These are phyloP conservation scores for Ichthyophonus hoferi DNA, from an alignment of 208 protist species.

Conservation along the genomic window DNA sequence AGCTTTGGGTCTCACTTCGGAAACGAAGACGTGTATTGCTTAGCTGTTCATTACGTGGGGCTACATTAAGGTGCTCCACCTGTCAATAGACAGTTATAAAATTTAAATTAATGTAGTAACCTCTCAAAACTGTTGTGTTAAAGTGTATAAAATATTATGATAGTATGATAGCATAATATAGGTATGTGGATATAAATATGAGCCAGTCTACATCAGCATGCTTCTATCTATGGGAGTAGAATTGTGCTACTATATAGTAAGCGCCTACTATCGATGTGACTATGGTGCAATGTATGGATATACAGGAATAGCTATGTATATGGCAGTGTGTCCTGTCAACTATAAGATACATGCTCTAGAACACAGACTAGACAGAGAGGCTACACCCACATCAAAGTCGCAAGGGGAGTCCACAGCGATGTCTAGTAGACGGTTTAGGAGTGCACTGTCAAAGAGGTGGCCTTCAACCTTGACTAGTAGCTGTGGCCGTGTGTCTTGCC, in stretches of 20 bases:
- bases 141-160: too few relatives aligned
- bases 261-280: too few relatives aligned
- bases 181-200: too few relatives aligned
- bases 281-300: not conserved
- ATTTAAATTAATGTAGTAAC: too few relatives aligned
- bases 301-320: too few relatives aligned
- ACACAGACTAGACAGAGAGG: not conserved
- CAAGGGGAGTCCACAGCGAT: conserved; percentile 35
- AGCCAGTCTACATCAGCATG: too few relatives aligned
- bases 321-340: not conserved
- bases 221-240: too few relatives aligned
- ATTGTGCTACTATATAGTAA: too few relatives aligned
- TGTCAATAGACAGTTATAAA: too few relatives aligned
- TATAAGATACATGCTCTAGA: not conserved
- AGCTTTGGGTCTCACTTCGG: not conserved
- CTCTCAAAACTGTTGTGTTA: too few relatives aligned
- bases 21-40: not conserved
- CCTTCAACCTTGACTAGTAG: conserved; percentile 24
- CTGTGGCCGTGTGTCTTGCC: not conserved
- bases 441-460: conserved; percentile 39
- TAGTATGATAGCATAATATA: too few relatives aligned
- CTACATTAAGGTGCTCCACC: conserved; percentile 17
- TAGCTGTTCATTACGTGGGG: not conserved
- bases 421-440: conserved; percentile 42
- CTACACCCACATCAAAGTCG: conserved; percentile 35